Conservation (phyloP, 208 protist genomes). For the Wallacemonas sp. region DNA sequence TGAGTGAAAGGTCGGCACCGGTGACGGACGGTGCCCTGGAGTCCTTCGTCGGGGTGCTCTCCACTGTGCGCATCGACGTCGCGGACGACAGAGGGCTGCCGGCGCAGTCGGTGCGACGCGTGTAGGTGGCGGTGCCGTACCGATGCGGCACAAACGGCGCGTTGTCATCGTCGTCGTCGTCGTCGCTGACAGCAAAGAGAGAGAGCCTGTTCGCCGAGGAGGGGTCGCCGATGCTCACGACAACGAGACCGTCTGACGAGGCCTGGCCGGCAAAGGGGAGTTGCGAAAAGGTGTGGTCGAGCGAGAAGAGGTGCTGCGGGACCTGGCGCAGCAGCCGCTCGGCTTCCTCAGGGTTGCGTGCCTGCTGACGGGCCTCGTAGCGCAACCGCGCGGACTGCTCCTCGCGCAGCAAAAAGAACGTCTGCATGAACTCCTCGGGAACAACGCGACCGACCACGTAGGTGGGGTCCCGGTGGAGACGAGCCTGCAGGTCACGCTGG, state of each 20-base stretch:
- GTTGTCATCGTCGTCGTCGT: constrained; percentile 12
- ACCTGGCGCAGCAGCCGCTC: neutral
- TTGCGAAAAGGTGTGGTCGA: constrained; percentile 18
- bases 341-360: neutral
- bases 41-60: no score
- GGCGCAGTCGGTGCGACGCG: neutral
- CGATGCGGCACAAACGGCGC: constrained; percentile 16
- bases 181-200: neutral
- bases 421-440: constrained; percentile 27
- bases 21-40: no score
- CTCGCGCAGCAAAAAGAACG: constrained; percentile 27
- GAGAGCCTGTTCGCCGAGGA: neutral
- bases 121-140: constrained; percentile 23
- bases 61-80: no score
- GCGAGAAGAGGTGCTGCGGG: constrained; percentile 23
- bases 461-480: constrained; percentile 14
- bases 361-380: neutral
- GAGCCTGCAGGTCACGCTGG: constrained; percentile 31
- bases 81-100: neutral
- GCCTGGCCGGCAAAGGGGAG: constrained; percentile 27
- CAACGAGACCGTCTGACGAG: constrained; percentile 26
- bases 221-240: constrained; percentile 24
- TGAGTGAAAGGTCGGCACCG: no score
- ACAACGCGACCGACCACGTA: constrained; percentile 23
- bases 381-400: neutral